Base-by-base conservation (phyloP, 2,329 filamentous ascomycete species). In the Ustulina deusta region DNA sequence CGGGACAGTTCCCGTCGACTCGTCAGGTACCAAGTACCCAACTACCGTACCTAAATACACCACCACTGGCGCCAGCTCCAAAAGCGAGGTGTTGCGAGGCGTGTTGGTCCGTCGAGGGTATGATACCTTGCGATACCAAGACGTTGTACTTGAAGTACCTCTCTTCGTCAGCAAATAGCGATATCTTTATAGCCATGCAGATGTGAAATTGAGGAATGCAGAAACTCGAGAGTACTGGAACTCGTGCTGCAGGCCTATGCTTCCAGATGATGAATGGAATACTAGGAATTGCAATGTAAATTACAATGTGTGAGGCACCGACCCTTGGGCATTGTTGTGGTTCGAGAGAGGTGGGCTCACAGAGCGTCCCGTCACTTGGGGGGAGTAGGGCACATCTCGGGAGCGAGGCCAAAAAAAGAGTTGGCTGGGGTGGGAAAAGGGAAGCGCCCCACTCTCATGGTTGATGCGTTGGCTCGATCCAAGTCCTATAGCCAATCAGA, bases 381-480 rank as follows among this genome's bases (percentile, higher is more conserved):
- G 52, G 52, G 52, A 9, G 29, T 58, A 70, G 52, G 34, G 61
- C 54, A 58, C 52, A 57, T 55, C 59, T 61, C 32, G 63, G 55
- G 48, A 25, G 42, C 27, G 48, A 59, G 32, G 61, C 55, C 55
- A 61, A 60, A 71, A 69, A 69, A 62, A 71, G 69, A 65, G 64
- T 63, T 69, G 67, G 68, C 68, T 72, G 69, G 71, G 73, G 67
- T 62, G 32, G 61, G 66, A 66, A 68, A 58, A 60, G 52, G 58
- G 56, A 44, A 20, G 17, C 10, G 60, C 46, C 61, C 68, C 68
- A 67, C 67, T 67, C 40, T 40, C 51, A 13, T 27, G 56, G 63
- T 71, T 72, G 76, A 77, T 76, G 76, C 71, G 76, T 71, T 77
- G 76, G 75, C 76, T 38, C 56, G 75, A 74, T 74, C 73, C 74